These are phyloP conservation scores for Neurospora sp. DNA, from an alignment of 495 filamentous ascomycete species.

Conservation along the genomic window DNA sequence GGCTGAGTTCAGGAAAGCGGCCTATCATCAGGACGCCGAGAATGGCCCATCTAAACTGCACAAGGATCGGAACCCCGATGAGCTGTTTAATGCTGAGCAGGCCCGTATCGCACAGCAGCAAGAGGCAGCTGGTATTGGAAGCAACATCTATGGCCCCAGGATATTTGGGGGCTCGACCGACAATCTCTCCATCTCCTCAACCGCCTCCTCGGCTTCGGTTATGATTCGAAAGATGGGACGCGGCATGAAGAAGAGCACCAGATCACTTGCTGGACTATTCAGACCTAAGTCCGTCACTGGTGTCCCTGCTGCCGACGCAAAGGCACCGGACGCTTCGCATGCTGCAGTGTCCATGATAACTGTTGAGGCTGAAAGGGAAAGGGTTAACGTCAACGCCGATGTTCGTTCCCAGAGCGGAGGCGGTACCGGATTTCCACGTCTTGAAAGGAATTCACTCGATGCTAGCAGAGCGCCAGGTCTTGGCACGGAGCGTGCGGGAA, in stretches of 20 bases:
- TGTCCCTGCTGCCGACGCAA: slow-evolving; percentile 55
- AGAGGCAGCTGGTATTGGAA: slow-evolving; percentile 83
- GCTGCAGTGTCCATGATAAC: slow-evolving; percentile 89
- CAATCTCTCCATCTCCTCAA: slow-evolving; percentile 94
- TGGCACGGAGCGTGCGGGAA: slow-evolving; percentile 40
- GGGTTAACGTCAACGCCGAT: slow-evolving; percentile 68
- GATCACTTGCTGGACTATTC: slow-evolving; percentile 90
- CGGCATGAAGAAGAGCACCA: slow-evolving; percentile 84
- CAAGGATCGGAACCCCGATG: slow-evolving; percentile 65
- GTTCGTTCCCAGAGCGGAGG: slow-evolving; percentile 58
- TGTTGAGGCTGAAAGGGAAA: slow-evolving; percentile 84
- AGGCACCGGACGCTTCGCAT: slow-evolving; percentile 55
- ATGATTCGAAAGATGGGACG: slow-evolving; percentile 99
- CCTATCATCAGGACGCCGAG: slow-evolving; percentile 45
- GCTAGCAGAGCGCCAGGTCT: slow-evolving; percentile 32
- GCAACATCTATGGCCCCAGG: slow-evolving; percentile 87
- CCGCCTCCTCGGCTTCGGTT: slow-evolving; percentile 92
- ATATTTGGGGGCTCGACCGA: slow-evolving; percentile 90
- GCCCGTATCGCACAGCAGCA: slow-evolving; percentile 84
- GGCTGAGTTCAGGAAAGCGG: slow-evolving; percentile 77
- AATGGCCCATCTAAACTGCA: slow-evolving; percentile 53
- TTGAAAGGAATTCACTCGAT: slow-evolving; percentile 75
- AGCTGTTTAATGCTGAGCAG: slow-evolving; percentile 59
- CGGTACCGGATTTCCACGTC: slow-evolving; percentile 75
- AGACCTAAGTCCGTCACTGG: slow-evolving; percentile 87